These are phyloP conservation scores for Trichophyton mentagrophytes DNA, from an alignment of 2,329 filamentous ascomycete species.

Conservation along the genomic window DNA sequence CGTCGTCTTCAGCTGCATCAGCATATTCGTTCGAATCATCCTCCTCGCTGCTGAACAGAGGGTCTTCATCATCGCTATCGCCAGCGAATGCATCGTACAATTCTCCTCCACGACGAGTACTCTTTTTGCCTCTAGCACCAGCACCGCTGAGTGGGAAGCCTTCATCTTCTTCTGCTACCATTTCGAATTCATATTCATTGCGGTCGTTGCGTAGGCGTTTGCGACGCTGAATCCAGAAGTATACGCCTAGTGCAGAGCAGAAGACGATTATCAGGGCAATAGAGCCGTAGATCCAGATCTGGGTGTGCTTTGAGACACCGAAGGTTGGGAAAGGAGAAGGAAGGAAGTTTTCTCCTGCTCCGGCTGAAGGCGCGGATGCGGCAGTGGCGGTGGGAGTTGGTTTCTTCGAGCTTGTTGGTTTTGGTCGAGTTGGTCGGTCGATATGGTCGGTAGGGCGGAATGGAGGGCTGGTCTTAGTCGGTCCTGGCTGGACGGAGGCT, in stretches of 20 bases:
- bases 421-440: conserved; percentile 50
- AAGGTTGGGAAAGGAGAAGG: conserved; percentile 85
- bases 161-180: conserved; percentile 71
- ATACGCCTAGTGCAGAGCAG: conserved; percentile 65
- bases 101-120: conserved; percentile 60
- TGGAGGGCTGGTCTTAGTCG: conserved; percentile 34
- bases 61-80: conserved; percentile 62
- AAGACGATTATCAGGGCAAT: conserved; percentile 75
- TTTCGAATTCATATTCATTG: conserved; percentile 87
- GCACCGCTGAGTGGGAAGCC: conserved; percentile 36
- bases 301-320: conserved; percentile 71
- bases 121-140: conserved; percentile 32
- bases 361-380: conserved; percentile 18
- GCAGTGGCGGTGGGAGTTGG: conserved; percentile 11
- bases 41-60: conserved; percentile 36
- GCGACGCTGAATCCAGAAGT: conserved; percentile 67
- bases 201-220: conserved; percentile 62
- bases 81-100: conserved; percentile 96
- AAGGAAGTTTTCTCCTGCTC: conserved; percentile 41
- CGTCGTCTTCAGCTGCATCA: conserved; percentile 22
- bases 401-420: conserved; percentile 33
- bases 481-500: conserved; percentile 44
- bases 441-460: conserved; percentile 49
- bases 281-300: conserved; percentile 87
- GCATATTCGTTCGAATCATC: conserved; percentile 32